Evolutionary conservation across 108 stramenopile species (phyloP).

Genomic region (Cylindrotheca fusiformis): DNA sequence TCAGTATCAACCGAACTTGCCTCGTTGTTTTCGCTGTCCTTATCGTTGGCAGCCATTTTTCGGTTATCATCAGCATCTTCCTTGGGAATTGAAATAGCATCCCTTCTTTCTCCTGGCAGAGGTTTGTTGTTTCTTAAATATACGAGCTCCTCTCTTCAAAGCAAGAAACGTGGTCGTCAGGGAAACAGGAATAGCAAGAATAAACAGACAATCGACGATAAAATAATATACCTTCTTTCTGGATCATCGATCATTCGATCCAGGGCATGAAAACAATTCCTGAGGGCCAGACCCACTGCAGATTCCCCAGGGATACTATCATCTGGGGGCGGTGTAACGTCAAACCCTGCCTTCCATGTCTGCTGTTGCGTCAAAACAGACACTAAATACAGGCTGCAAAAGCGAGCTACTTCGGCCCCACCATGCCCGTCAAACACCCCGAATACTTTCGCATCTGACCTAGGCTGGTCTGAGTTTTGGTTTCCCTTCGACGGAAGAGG

Average conservation of each 20-base stretch:
- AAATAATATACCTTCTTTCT: conserved; percentile 22
- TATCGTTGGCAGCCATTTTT: too few relatives aligned
- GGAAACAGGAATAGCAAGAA: not conserved
- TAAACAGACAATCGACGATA: not conserved
- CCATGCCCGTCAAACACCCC: conserved; percentile 95
- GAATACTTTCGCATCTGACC: conserved; percentile 66
- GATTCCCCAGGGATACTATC: conserved; percentile 11
- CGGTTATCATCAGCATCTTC: not conserved
- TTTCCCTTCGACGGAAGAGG: conserved; percentile 11
- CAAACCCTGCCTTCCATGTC: conserved; percentile 32
- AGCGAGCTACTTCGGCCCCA: conserved; percentile 89
- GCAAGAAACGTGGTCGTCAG: not conserved
- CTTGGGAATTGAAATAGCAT: conserved; percentile 17
- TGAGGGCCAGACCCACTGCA: conserved; percentile 55
- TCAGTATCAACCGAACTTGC: not conserved
- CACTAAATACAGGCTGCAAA: conserved; percentile 80
- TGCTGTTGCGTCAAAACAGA: conserved; percentile 62
- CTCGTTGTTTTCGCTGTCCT: not conserved
- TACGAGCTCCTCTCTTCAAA: conserved; percentile 39
- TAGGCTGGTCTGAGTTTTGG: not conserved
- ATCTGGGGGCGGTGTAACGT: not conserved
- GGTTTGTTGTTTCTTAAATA: conserved; percentile 36
- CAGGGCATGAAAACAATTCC: conserved; percentile 74
- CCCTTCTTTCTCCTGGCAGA: conserved; percentile 26
- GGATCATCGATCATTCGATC: conserved; percentile 80